Evolutionary conservation across 768 basidiomycete genomes (phyloP).

Genomic region (Tylopilus plumbeoviolaceoides): DNA sequence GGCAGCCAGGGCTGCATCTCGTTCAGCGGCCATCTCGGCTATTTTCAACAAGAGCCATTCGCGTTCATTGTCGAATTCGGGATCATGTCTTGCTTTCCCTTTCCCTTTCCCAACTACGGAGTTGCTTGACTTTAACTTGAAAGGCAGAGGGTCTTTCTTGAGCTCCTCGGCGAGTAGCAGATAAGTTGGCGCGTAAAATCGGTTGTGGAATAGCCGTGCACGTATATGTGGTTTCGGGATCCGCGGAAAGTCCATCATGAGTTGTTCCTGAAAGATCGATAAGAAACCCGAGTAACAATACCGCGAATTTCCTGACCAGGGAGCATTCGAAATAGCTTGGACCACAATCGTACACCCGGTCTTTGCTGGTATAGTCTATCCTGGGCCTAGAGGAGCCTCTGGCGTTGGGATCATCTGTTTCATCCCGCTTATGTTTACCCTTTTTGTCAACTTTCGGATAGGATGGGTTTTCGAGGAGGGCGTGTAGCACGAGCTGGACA

Average conservation of each 20-base stretch:
- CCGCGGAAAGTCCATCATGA: slow-evolving; percentile 53
- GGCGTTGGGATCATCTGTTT: slow-evolving; percentile 14
- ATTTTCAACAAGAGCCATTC: slow-evolving; percentile 44
- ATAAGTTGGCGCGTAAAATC: slow-evolving; percentile 66
- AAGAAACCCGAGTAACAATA: background rate
- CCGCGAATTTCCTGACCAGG: slow-evolving; percentile 36
- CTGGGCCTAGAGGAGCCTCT: slow-evolving; percentile 37
- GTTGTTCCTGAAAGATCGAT: slow-evolving; percentile 39
- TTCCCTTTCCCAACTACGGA: slow-evolving; percentile 40
- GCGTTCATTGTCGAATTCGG: slow-evolving; percentile 41
- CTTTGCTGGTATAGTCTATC: slow-evolving; percentile 51
- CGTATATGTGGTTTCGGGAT: slow-evolving; percentile 56
- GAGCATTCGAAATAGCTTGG: slow-evolving; percentile 47
- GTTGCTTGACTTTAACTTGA: slow-evolving; percentile 34
- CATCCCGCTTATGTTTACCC: slow-evolving; percentile 41
- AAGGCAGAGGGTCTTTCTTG: slow-evolving; percentile 31
- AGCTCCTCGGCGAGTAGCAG: slow-evolving; percentile 42
- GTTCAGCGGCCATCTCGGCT: slow-evolving; percentile 21
- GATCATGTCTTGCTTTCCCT: slow-evolving; percentile 36
- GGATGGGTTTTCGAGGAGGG: slow-evolving; percentile 55
- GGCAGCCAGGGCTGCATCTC: slow-evolving; percentile 31
- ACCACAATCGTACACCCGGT: slow-evolving; percentile 43
- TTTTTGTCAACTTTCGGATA: slow-evolving; percentile 56
- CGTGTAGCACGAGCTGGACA: slow-evolving; percentile 53
- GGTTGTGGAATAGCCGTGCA: slow-evolving; percentile 32